These are phyloP conservation scores for Millerago galiae DNA, from an alignment of 805 yeast genomes.

Conservation along the genomic window DNA sequence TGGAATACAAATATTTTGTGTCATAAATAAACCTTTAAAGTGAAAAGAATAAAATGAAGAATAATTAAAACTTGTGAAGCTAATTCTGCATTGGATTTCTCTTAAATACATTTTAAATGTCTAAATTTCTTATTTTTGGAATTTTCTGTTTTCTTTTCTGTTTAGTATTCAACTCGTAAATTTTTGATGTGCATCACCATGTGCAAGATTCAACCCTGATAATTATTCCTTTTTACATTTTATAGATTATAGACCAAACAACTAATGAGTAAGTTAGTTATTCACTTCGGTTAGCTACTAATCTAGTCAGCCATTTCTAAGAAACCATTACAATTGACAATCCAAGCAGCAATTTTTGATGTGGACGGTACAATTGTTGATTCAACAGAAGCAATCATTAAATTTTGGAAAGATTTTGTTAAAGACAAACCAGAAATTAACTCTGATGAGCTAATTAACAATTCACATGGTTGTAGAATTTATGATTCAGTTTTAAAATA, in stretches of 20 bases:
- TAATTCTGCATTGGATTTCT: no score
- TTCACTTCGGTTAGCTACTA: no score
- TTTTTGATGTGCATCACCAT: neutral
- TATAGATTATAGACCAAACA: neutral
- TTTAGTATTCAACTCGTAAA: no score
- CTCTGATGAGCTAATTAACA: constrained; percentile 64
- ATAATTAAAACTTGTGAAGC: no score
- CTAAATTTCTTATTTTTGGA: no score
- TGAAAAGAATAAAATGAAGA: no score
- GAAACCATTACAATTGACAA: constrained; percentile 21
- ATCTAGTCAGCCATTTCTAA: constrained; percentile 1
- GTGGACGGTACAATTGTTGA: constrained; percentile 82
- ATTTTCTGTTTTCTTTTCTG: no score
- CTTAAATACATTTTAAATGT: no score
- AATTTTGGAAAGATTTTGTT: constrained; percentile 73
- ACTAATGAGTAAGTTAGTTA: neutral
- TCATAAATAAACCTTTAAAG: neutral
- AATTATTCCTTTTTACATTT: neutral
- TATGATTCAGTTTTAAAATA: constrained; percentile 65
- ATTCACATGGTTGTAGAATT: constrained; percentile 79
- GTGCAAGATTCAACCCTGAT: neutral
- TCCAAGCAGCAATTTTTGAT: constrained; percentile 60
- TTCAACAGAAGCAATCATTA: constrained; percentile 74
- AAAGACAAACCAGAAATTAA: constrained; percentile 60
- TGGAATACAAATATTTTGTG: neutral